Percentiles rank a stretch among this genome's conserved stretches.
phyloP scores from a whole-genome alignment of 179 eudicot species.

The Drosera spatulata region DNA sequence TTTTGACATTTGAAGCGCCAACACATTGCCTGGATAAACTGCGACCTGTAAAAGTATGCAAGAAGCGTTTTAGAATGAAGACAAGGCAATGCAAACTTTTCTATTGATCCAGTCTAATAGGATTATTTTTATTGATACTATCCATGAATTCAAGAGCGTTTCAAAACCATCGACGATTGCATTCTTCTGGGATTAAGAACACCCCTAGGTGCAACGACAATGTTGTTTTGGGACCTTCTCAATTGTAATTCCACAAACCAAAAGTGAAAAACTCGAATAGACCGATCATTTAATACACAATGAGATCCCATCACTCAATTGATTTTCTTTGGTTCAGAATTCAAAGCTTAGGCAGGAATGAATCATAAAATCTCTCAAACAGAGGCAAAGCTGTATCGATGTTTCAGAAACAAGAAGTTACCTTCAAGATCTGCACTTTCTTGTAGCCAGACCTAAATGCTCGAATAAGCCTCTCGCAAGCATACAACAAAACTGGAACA shows the following conservation, averaged over 20 bases:
- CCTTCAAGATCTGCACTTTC: slow-evolving; percentile 37
- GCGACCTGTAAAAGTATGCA: slow-evolving; percentile 20
- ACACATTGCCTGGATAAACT: slow-evolving; percentile 47
- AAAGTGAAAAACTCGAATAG: too few relatives aligned
- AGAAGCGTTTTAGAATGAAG: neutral
- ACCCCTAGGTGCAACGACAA: neutral
- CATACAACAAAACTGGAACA: slow-evolving; percentile 29
- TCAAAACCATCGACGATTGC: too few relatives aligned
- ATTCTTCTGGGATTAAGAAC: neutral
- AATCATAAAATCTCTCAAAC: too few relatives aligned
- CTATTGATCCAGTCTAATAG: neutral
- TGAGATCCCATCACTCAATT: too few relatives aligned
- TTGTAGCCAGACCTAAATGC: slow-evolving; percentile 42
- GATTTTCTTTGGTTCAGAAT: too few relatives aligned
- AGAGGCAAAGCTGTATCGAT: too few relatives aligned
- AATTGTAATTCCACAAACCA: too few relatives aligned
- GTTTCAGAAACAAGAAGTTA: slow-evolving; percentile 2
- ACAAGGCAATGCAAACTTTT: neutral
- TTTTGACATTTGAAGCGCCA: slow-evolving; percentile 33
- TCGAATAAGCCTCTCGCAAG: slow-evolving; percentile 33
- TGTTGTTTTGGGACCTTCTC: too few relatives aligned
- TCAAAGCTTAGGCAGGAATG: too few relatives aligned
- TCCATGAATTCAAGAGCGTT: too few relatives aligned
- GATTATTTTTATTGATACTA: too few relatives aligned
- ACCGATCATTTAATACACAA: too few relatives aligned